A percentile compares a stretch with the other conserved stretches of the same genome.
Conservation (phyloP, 2,329 filamentous ascomycete genomes). For the Trichoderma pleuroti region DNA sequence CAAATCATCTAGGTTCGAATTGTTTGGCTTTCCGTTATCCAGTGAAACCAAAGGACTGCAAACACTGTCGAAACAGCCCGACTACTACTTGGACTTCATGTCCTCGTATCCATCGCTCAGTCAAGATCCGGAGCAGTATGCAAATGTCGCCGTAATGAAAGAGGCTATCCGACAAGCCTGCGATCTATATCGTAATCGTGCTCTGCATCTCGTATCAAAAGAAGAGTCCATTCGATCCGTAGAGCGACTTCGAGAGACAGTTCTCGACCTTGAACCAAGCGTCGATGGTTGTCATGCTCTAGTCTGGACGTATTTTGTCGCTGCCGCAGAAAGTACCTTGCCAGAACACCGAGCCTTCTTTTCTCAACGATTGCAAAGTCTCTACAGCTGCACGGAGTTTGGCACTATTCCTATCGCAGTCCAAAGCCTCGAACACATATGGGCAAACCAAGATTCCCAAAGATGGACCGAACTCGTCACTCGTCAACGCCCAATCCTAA, state of each 20-base stretch:
- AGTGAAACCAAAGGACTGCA: slow-evolving; percentile 12
- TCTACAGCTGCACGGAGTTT: slow-evolving; percentile 13
- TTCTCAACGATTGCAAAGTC: slow-evolving; percentile 1
- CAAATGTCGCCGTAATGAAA: slow-evolving; percentile 9
- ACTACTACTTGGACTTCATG: slow-evolving; percentile 11
- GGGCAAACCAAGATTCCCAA: slow-evolving; percentile 5
- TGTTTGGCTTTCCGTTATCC: slow-evolving; percentile 4
- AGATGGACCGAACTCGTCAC: slow-evolving; percentile 15
- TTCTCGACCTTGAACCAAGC: background rate
- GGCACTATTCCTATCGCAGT: slow-evolving; percentile 12
- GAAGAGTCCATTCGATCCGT: slow-evolving; percentile 7
- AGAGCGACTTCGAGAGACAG: slow-evolving; percentile 8
- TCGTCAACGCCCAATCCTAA: slow-evolving; percentile 4
- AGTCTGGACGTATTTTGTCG: slow-evolving; percentile 13
- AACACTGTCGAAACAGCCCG: background rate
- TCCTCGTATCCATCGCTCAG: slow-evolving; percentile 1
- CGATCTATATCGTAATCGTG: slow-evolving; percentile 9
- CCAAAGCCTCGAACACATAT: slow-evolving; percentile 5
- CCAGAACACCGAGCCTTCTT: slow-evolving; percentile 9
- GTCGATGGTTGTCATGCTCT: slow-evolving; percentile 9
- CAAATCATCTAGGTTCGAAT: slow-evolving; percentile 1
- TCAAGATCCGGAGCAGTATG: background rate
- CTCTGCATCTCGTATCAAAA: background rate
- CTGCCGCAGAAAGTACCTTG: background rate
- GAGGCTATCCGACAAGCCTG: slow-evolving; percentile 9